A percentile compares a stretch with the other conserved stretches of the same genome.
Evolutionary conservation across 2,329 filamentous ascomycete species (phyloP).

Genomic region (Scleromitrula shiraiana): DNA sequence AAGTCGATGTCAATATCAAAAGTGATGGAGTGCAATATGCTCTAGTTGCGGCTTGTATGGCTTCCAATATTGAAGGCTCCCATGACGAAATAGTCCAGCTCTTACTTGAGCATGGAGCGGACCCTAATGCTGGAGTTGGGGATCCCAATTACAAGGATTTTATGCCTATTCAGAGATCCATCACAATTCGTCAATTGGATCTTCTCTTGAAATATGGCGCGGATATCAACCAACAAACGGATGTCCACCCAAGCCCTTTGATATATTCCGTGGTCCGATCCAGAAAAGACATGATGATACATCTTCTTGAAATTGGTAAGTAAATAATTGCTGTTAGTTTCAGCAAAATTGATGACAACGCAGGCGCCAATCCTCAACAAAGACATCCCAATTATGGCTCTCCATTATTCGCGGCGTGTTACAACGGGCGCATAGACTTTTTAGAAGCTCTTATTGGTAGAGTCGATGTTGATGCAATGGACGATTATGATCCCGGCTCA

Average conservation of each 20-base stretch:
- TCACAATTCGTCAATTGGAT: not conserved
- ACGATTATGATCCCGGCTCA: not conserved
- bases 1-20: not conserved
- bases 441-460: not conserved
- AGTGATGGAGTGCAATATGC: not conserved
- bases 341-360: not conserved
- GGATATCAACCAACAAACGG: not conserved
- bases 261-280: not conserved
- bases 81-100: not conserved
- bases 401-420: not conserved
- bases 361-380: not conserved
- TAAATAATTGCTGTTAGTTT: not conserved
- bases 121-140: not conserved
- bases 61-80: not conserved
- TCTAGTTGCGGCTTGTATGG: not conserved
- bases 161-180: not conserved
- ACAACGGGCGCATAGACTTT: not conserved
- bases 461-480: not conserved
- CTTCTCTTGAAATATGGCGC: not conserved
- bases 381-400: not conserved
- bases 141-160: not conserved
- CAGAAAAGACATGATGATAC: not conserved
- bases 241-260: not conserved
- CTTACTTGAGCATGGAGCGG: not conserved
- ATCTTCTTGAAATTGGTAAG: not conserved